A percentile compares a stretch with the other conserved stretches of the same genome.
These are phyloP conservation scores for Lactarius sanguifluus DNA, from an alignment of 768 basidiomycete genomes.

Conservation along the genomic window DNA sequence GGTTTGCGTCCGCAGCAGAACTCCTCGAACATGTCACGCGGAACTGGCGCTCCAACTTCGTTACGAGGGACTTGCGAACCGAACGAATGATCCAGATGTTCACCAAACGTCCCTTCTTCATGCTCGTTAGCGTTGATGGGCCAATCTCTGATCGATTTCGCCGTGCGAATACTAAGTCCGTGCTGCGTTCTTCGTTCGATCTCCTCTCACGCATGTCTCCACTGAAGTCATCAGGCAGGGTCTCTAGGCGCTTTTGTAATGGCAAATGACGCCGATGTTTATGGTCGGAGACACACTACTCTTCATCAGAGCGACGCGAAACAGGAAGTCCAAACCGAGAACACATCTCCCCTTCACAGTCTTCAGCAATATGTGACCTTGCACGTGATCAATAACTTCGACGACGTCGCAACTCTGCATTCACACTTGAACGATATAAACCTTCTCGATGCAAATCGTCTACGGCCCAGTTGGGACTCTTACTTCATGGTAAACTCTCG, in stretches of 20 bases:
- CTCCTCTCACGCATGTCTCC: conserved; percentile 19
- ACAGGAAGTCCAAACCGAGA: background rate
- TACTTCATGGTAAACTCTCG: conserved; percentile 84
- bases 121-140: conserved; percentile 82
- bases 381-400: conserved; percentile 64
- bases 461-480: conserved; percentile 90
- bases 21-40: conserved; percentile 76
- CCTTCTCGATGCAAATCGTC: conserved; percentile 66
- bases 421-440: conserved; percentile 66
- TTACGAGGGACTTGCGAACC: conserved; percentile 70
- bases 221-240: conserved; percentile 23
- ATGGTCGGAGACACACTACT: conserved; percentile 42
- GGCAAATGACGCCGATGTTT: conserved; percentile 67
- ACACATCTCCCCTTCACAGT: conserved; percentile 28
- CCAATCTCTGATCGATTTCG: conserved; percentile 69
- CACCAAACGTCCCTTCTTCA: conserved; percentile 84
- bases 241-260: conserved; percentile 73
- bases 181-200: background rate
- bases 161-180: conserved; percentile 50
- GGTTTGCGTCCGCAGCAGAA: conserved; percentile 49
- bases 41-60: conserved; percentile 78
- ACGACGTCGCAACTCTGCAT: conserved; percentile 52
- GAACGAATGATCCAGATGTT: conserved; percentile 63
- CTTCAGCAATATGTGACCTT: conserved; percentile 56
- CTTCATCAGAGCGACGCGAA: background rate